Evolutionary conservation across 2,329 filamentous ascomycete genomes (phyloP).

Genomic region (Cercospora zeina): DNA sequence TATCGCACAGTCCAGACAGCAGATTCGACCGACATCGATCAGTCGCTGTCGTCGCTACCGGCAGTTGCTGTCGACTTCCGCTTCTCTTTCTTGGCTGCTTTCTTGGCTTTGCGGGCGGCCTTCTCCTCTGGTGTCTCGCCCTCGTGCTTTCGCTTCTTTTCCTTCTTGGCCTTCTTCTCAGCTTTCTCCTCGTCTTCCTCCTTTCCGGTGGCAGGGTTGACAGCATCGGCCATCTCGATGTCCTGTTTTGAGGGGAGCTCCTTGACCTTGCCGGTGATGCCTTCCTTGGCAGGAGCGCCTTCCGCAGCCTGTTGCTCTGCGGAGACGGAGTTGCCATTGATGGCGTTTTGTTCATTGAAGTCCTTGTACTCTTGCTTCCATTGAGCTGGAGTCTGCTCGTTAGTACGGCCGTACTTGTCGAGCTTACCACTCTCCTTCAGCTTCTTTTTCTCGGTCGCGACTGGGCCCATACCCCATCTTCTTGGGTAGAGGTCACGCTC

Average conservation of each 20-base stretch:
- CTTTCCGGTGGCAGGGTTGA: slow-evolving; percentile 35
- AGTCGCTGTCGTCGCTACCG: slow-evolving; percentile 36
- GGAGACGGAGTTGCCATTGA: slow-evolving; percentile 19
- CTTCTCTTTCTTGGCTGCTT: slow-evolving; percentile 77
- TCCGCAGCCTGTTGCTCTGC: slow-evolving; percentile 39
- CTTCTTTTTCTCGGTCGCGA: slow-evolving; percentile 98
- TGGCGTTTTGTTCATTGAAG: slow-evolving; percentile 60
- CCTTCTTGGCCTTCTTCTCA: slow-evolving; percentile 39
- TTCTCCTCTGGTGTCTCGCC: slow-evolving; percentile 50
- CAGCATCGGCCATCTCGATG: slow-evolving; percentile 41
- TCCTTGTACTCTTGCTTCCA: slow-evolving; percentile 95
- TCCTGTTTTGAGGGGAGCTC: slow-evolving; percentile 48
- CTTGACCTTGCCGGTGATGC: slow-evolving; percentile 38
- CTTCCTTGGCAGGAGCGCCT: slow-evolving; percentile 41
- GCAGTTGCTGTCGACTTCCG: slow-evolving; percentile 33
- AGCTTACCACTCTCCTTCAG: slow-evolving; percentile 97
- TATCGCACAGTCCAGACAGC: background rate
- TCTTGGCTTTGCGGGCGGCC: slow-evolving; percentile 60
- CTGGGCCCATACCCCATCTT: slow-evolving; percentile 92
- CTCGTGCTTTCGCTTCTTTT: slow-evolving; percentile 53
- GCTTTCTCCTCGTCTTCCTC: slow-evolving; percentile 35
- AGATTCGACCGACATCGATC: slow-evolving; percentile 1
- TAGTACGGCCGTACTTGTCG: slow-evolving; percentile 92
- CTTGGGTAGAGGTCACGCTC: slow-evolving; percentile 96
- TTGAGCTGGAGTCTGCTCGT: slow-evolving; percentile 88